These are phyloP conservation scores for Salix koriyanagi DNA, from an alignment of 345 rosid species.

Conservation along the genomic window DNA sequence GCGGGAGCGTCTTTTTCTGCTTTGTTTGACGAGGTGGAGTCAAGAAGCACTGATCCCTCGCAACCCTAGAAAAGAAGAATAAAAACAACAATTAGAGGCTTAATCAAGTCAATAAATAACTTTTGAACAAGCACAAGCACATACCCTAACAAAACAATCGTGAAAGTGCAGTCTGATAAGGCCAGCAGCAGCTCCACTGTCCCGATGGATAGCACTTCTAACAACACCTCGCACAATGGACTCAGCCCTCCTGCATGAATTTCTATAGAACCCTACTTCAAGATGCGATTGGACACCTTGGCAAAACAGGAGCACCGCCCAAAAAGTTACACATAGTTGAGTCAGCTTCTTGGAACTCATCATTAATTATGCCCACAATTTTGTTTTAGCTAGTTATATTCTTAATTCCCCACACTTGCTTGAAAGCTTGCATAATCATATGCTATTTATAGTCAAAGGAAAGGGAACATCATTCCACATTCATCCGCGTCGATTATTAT, in stretches of 20 bases:
- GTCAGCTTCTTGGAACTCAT: slow-evolving; percentile 8
- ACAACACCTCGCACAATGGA: slow-evolving; percentile 40
- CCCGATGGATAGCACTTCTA: slow-evolving; percentile 20
- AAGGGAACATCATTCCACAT: not conserved
- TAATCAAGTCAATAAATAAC: not conserved
- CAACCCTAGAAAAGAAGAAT: slow-evolving; percentile 38
- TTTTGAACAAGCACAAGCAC: not conserved
- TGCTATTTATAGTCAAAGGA: not conserved
- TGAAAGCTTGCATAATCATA: not conserved
- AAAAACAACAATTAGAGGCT: not conserved
- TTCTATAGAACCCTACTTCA: slow-evolving; percentile 39
- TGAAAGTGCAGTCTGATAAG: slow-evolving; percentile 58
- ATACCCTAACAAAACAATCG: slow-evolving; percentile 56
- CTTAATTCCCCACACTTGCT: not conserved
- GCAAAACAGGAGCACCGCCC: slow-evolving; percentile 8
- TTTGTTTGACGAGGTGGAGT: slow-evolving; percentile 40
- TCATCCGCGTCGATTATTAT: not conserved
- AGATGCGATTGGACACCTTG: slow-evolving; percentile 33
- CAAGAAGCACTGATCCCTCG: slow-evolving; percentile 46
- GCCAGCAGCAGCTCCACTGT: slow-evolving; percentile 44
- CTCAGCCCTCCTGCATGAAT: slow-evolving; percentile 39
- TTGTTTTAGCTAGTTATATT: not conserved
- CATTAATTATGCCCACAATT: not conserved
- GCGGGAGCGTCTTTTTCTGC: slow-evolving; percentile 51
- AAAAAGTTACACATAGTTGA: not conserved